Evolutionary conservation across 129 eudicot genomes (phyloP).

Genomic region (Flaveria ramosissima): DNA sequence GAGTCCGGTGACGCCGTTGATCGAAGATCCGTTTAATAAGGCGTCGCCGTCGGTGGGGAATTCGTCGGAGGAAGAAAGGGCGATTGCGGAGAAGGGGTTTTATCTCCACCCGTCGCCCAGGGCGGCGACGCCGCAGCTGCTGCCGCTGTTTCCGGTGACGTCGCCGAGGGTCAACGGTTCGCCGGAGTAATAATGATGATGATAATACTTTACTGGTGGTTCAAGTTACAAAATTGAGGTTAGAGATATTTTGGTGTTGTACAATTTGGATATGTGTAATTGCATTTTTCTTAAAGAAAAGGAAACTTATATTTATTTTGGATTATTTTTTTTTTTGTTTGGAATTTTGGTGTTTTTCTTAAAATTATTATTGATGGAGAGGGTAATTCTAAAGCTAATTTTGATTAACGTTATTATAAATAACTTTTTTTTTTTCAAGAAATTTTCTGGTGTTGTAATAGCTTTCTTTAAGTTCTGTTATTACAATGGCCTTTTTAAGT

Average conservation of each 20-base stretch:
- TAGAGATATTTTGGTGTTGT: constrained; percentile 44
- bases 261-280: constrained; percentile 40
- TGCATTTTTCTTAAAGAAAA: constrained; percentile 21
- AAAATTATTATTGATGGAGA: too few relatives aligned
- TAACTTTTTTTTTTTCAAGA: too few relatives aligned
- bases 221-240: constrained; percentile 18
- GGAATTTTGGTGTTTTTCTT: too few relatives aligned
- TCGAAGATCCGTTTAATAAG: constrained; percentile 48
- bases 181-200: constrained; percentile 28
- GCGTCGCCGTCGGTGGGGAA: constrained; percentile 55
- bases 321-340: background rate
- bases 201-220: background rate
- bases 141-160: constrained; percentile 81
- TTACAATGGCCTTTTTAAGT: background rate
- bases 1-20: constrained; percentile 81
- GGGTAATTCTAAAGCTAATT: background rate
- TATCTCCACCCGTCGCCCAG: constrained; percentile 81
- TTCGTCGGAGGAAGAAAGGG: constrained; percentile 72
- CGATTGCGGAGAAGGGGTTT: constrained; percentile 78
- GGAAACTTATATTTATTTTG: constrained; percentile 19
- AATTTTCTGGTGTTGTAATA: too few relatives aligned
- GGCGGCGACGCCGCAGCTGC: constrained; percentile 55
- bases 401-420: background rate
- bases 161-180: constrained; percentile 72
- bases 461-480: background rate